Percentiles rank a stretch among this genome's conserved stretches.
phyloP scores from a whole-genome alignment of 2,329 filamentous ascomycete species.

The Penicillium sp. region DNA sequence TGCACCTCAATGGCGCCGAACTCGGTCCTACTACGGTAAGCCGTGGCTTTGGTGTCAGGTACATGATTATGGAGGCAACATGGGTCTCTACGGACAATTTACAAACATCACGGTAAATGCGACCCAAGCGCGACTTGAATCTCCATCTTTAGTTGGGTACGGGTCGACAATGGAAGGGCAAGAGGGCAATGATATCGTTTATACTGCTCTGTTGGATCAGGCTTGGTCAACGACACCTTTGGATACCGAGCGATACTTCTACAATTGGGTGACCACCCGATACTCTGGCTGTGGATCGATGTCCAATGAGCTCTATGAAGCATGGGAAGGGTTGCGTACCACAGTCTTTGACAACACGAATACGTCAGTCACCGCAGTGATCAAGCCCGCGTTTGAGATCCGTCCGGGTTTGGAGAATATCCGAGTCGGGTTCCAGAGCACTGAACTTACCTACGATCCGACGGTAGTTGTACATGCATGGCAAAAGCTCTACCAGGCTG shows the following conservation, averaged over 20 bases:
- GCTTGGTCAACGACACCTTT: constrained; percentile 56
- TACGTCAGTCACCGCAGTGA: constrained; percentile 48
- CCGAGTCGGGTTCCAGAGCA: constrained; percentile 43
- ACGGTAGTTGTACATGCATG: constrained; percentile 47
- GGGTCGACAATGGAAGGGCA: constrained; percentile 59
- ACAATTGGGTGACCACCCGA: constrained; percentile 52
- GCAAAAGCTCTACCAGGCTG: constrained; percentile 48
- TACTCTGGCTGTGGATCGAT: constrained; percentile 43
- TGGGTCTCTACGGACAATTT: constrained; percentile 59
- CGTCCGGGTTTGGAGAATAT: constrained; percentile 52
- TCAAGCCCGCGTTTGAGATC: constrained; percentile 56
- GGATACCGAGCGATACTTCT: constrained; percentile 54
- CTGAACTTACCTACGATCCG: constrained; percentile 52
- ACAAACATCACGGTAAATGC: constrained; percentile 56
- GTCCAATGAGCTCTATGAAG: constrained; percentile 46
- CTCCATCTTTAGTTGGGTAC: constrained; percentile 54
- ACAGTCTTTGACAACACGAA: constrained; percentile 59
- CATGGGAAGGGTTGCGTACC: constrained; percentile 55
- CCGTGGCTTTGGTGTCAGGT: constrained; percentile 63
- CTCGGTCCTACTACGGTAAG: constrained; percentile 58
- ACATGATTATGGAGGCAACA: constrained; percentile 58
- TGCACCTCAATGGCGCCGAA: constrained; percentile 58
- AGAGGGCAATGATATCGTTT: constrained; percentile 61
- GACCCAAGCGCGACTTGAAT: constrained; percentile 52
- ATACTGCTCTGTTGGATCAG: constrained; percentile 59